Conservation (phyloP, 192 early-diverging fungal species). For the Kickxella alabastrina region DNA sequence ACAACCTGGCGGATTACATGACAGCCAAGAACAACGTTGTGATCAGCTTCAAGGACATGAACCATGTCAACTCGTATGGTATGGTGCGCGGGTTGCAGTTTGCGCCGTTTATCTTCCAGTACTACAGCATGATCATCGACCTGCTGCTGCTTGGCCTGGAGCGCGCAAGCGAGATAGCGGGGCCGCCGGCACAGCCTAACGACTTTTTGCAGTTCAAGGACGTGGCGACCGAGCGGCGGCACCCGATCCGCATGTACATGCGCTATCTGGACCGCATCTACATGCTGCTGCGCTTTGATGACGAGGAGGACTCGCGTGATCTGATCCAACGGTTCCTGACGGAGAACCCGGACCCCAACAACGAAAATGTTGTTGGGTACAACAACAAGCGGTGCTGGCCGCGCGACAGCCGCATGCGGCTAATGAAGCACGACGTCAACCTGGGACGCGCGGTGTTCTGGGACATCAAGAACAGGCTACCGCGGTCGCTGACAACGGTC, state of each 20-base stretch:
- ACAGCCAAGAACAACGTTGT: slow-evolving; percentile 99
- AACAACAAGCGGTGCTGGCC: slow-evolving; percentile 99
- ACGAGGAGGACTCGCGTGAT: slow-evolving; percentile 84
- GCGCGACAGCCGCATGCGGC: slow-evolving; percentile 96
- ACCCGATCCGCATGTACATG: slow-evolving; percentile 95
- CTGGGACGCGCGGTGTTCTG: slow-evolving; percentile 97
- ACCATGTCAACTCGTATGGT: slow-evolving; percentile 96
- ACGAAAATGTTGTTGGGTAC: slow-evolving; percentile 98
- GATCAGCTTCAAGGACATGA: slow-evolving; percentile 98
- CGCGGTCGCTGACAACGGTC: slow-evolving; percentile 92
- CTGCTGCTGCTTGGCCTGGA: slow-evolving; percentile 90
- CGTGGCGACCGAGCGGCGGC: slow-evolving; percentile 84
- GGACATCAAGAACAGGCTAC: slow-evolving; percentile 98
- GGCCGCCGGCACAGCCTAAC: slow-evolving; percentile 86
- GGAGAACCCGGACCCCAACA: slow-evolving; percentile 98
- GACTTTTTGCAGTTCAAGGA: slow-evolving; percentile 97
- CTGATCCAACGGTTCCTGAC: slow-evolving; percentile 95
- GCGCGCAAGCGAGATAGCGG: slow-evolving; percentile 95
- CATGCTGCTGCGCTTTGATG: slow-evolving; percentile 90
- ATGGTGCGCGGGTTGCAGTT: slow-evolving; percentile 98
- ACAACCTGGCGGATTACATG: slow-evolving; percentile 99
- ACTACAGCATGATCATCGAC: slow-evolving; percentile 96
- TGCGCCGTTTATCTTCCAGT: slow-evolving; percentile 96
- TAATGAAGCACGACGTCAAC: slow-evolving; percentile 99
- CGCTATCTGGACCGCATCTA: slow-evolving; percentile 92